Percentiles rank a stretch among this genome's conserved stretches.
Conservation (phyloP, 306 rosid genomes). For the Dalbergia cultrata region DNA sequence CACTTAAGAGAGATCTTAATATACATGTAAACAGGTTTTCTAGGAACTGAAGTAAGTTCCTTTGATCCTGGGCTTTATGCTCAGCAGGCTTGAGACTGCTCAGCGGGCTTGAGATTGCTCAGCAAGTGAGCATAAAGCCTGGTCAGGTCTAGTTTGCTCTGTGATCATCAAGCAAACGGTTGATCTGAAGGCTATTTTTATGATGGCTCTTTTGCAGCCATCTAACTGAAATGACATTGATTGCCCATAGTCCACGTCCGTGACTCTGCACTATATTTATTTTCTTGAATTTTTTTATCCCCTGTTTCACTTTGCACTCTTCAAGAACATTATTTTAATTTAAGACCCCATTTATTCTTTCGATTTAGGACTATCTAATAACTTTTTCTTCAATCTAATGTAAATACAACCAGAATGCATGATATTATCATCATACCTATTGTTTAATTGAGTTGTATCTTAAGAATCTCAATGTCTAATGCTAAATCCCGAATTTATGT, state of each 20-base stretch:
- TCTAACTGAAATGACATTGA: neutral
- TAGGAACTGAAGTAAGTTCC: neutral
- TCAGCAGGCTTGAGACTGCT: conserved; percentile 11
- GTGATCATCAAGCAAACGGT: conserved; percentile 19
- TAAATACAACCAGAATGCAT: conserved; percentile 26
- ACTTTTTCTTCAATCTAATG: conserved; percentile 36
- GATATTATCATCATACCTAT: conserved; percentile 13
- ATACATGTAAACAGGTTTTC: neutral
- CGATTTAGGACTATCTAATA: neutral
- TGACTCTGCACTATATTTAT: neutral
- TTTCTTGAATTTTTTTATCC: neutral
- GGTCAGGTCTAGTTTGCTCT: conserved; percentile 34
- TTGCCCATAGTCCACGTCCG: neutral
- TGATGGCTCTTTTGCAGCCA: conserved; percentile 5
- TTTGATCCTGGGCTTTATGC: neutral
- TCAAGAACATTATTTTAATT: neutral
- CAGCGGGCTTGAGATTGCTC: conserved; percentile 21
- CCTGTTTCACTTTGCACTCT: neutral
- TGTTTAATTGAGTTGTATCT: conserved; percentile 29
- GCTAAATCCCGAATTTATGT: conserved; percentile 23
- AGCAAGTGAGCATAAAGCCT: conserved; percentile 30
- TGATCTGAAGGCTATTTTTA: neutral
- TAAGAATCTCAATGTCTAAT: conserved; percentile 43
- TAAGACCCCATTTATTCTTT: conserved; percentile 20
- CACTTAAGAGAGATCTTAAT: neutral